Conservation (phyloP, 352 stramenopile species). For the Globisporangium middletonii region DNA sequence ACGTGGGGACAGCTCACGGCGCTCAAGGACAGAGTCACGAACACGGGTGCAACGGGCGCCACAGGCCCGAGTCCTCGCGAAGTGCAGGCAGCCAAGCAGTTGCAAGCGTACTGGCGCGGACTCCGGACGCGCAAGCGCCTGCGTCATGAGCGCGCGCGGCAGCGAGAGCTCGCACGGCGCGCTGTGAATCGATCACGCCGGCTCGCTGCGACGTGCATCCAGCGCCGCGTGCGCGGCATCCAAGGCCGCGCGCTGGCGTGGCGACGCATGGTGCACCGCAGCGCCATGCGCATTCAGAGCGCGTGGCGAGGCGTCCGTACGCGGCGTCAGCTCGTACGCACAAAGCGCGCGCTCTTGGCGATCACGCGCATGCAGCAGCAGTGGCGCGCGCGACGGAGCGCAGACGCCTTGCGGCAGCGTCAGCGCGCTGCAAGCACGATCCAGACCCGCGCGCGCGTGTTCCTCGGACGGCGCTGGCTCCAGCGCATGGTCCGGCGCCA, state of each 20-base stretch:
- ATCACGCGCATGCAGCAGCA: conserved; percentile 43
- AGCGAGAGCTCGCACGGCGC: conserved; percentile 22
- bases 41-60: neutral
- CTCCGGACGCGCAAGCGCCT: conserved; percentile 30
- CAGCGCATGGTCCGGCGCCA: conserved; percentile 29
- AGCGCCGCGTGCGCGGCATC: conserved; percentile 50
- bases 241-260: conserved; percentile 34
- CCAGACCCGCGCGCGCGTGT: conserved; percentile 31
- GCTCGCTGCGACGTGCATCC: conserved; percentile 41
- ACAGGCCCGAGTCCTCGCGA: conserved; percentile 10
- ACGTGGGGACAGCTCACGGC: conserved; percentile 14
- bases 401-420: conserved; percentile 21
- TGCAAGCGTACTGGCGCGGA: conserved; percentile 54
- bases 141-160: conserved; percentile 28
- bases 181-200: conserved; percentile 21
- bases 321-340: conserved; percentile 33
- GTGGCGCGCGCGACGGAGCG: conserved; percentile 30
- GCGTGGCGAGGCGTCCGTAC: conserved; percentile 49
- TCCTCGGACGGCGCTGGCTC: conserved; percentile 33
- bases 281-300: conserved; percentile 42
- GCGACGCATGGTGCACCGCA: conserved; percentile 29
- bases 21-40: conserved; percentile 11
- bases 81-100: conserved; percentile 25
- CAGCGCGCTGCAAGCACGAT: conserved; percentile 24
- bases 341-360: conserved; percentile 32